Evolutionary conservation across 345 rosid genomes (phyloP).

Genomic region (Brassica incana): DNA sequence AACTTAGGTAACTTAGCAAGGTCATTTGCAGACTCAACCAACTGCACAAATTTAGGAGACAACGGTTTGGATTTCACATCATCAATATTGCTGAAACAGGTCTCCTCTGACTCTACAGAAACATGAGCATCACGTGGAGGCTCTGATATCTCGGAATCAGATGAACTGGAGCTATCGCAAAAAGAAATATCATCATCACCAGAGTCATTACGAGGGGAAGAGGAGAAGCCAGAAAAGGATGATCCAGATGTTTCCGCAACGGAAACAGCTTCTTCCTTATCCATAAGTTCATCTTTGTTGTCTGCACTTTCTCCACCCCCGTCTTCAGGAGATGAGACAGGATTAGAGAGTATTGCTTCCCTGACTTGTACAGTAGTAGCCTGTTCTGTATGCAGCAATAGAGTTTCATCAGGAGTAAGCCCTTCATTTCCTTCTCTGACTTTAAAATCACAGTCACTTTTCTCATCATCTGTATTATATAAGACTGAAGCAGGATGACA

Average conservation of each 20-base stretch:
- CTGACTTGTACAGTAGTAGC: slow-evolving; percentile 37
- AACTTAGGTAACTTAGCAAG: slow-evolving; percentile 37
- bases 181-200: slow-evolving; percentile 73
- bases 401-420: slow-evolving; percentile 37
- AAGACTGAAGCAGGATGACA: slow-evolving; percentile 53
- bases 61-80: slow-evolving; percentile 44
- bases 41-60: slow-evolving; percentile 72
- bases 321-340: slow-evolving; percentile 42
- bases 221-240: slow-evolving; percentile 77
- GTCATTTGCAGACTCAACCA: slow-evolving; percentile 61
- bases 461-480: slow-evolving; percentile 39
- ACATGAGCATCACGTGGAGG: slow-evolving; percentile 40
- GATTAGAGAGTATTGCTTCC: slow-evolving; percentile 38
- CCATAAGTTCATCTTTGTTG: slow-evolving; percentile 47
- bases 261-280: slow-evolving; percentile 48
- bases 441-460: slow-evolving; percentile 41
- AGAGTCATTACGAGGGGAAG: slow-evolving; percentile 55
- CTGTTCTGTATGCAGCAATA: slow-evolving; percentile 33
- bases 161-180: slow-evolving; percentile 62
- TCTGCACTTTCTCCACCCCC: slow-evolving; percentile 38
- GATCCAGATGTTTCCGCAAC: slow-evolving; percentile 55
- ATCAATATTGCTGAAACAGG: slow-evolving; percentile 37
- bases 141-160: slow-evolving; percentile 59
- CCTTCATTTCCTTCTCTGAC: slow-evolving; percentile 35
- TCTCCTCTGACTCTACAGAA: slow-evolving; percentile 41